Base-by-base conservation (phyloP, 345 rosid genomes). In the Microcos paniculata region DNA sequence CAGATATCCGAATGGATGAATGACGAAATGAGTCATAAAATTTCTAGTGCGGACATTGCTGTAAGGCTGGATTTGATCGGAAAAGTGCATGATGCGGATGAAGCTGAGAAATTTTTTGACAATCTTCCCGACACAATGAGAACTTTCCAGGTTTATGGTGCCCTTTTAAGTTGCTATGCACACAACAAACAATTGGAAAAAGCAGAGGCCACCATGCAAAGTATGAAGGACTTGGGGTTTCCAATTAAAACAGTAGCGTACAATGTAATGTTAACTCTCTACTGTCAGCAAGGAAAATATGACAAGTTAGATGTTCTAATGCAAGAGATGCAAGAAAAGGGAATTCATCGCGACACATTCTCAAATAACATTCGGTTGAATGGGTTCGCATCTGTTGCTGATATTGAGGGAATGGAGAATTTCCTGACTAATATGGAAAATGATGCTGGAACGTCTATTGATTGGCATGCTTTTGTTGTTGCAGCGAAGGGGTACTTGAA, bases 211-310 rank as follows among this genome's bases (percentile, higher is more conserved):
- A 4, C 77, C 24, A 71, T 89, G 78, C 53, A 77, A 63, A 69
- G 78, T 75, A 84, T 86, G 82, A 81, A 79, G 62, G 80, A 81
- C 11, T 68, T 80, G 8, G 82, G 87, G 4, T 80, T 80, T 77
- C 43, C 45, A 18, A 79, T 65, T 26, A 56, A 66, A 2, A 38
- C 83, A 7, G 73, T 90, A 8, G 26, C 85, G 1, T 93, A 88
- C 76, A 88, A 91, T 72, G 85, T 82, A 8, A 86, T 90, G 93
- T 63, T 91, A 13, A 86, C 74, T 15, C 92, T 91, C 13, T 91
- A 90, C 72, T 57, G 66, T 57, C 81, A 58, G 67, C 62, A 62
- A 21, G 80, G 83, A 35, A 73, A 84, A 56, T 23, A 75, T 62
- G 82, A 85, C 63, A 81, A 84, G 79, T 59, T 89, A 3, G 92